These are phyloP conservation scores for Leccinum longicurvipes DNA, from an alignment of 768 basidiomycete genomes.

Conservation along the genomic window DNA sequence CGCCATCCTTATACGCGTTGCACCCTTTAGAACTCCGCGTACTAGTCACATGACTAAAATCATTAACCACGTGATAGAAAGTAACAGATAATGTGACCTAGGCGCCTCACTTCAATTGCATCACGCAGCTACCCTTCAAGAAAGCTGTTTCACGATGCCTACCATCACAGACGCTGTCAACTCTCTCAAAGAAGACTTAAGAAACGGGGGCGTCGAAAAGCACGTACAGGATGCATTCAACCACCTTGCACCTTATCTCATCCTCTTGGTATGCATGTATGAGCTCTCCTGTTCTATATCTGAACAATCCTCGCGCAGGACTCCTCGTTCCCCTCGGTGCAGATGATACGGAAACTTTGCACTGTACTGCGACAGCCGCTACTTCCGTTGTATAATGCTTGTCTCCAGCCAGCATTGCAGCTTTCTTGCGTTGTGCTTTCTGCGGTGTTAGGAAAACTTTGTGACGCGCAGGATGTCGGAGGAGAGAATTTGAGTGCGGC, in stretches of 20 bases:
- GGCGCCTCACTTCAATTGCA: no score
- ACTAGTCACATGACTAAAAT: slow-evolving; percentile 29
- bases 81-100: not conserved
- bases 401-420: slow-evolving; percentile 38
- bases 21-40: slow-evolving; percentile 24
- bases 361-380: slow-evolving; percentile 42
- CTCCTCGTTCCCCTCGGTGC: slow-evolving; percentile 35
- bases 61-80: slow-evolving; percentile 25
- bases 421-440: slow-evolving; percentile 41
- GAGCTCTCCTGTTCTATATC: not conserved
- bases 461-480: slow-evolving; percentile 19
- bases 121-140: no score
- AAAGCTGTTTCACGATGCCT: slow-evolving; percentile 17
- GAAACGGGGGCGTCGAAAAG: slow-evolving; percentile 27
- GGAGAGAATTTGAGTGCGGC: slow-evolving; percentile 21
- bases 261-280: slow-evolving; percentile 40
- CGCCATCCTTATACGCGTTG: slow-evolving; percentile 12
- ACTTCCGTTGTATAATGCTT: slow-evolving; percentile 41
- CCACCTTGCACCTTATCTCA: slow-evolving; percentile 40
- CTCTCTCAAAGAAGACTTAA: slow-evolving; percentile 30
- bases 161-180: slow-evolving; percentile 31
- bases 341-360: slow-evolving; percentile 37
- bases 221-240: slow-evolving; percentile 34
- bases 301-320: slow-evolving; percentile 32
- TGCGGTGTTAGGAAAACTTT: slow-evolving; percentile 38